Evolutionary conservation across 768 basidiomycete genomes (phyloP).

Genomic region (Termitomyces sp.): DNA sequence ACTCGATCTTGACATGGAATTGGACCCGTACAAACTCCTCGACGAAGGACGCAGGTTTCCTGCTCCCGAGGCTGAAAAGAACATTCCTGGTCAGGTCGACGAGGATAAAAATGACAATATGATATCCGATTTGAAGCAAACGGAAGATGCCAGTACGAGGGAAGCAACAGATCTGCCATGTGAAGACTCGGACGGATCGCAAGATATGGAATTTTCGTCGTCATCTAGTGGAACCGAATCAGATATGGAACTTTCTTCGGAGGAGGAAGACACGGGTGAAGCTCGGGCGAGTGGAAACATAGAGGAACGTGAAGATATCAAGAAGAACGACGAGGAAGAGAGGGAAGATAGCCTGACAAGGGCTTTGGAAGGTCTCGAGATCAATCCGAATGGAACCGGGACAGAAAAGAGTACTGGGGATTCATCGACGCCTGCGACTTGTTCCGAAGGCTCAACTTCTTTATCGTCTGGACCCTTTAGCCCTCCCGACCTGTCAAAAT

Average conservation of each 20-base stretch:
- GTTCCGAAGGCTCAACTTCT: neutral
- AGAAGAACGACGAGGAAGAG: neutral
- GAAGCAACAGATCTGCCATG: neutral
- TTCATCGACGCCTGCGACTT: neutral
- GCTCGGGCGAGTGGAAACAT: neutral
- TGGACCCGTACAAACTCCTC: conserved; percentile 8
- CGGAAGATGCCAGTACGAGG: neutral
- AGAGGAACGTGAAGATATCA: neutral
- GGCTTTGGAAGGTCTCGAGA: neutral
- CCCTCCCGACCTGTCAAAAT: neutral
- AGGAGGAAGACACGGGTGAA: neutral
- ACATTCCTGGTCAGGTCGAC: neutral
- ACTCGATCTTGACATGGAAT: neutral
- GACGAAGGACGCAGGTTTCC: conserved; percentile 7
- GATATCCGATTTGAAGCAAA: neutral
- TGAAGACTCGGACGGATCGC: conserved; percentile 3
- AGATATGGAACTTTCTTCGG: conserved; percentile 5
- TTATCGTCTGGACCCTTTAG: neutral
- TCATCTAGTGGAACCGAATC: conserved; percentile 2
- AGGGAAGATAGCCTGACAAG: neutral
- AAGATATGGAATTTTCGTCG: conserved; percentile 8
- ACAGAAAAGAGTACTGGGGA: neutral
- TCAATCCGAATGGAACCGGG: neutral
- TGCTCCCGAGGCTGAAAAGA: neutral
- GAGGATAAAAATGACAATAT: neutral